phyloP scores from a whole-genome alignment of 495 filamentous ascomycete genomes.

The Lasiosphaeris hirsuta region DNA sequence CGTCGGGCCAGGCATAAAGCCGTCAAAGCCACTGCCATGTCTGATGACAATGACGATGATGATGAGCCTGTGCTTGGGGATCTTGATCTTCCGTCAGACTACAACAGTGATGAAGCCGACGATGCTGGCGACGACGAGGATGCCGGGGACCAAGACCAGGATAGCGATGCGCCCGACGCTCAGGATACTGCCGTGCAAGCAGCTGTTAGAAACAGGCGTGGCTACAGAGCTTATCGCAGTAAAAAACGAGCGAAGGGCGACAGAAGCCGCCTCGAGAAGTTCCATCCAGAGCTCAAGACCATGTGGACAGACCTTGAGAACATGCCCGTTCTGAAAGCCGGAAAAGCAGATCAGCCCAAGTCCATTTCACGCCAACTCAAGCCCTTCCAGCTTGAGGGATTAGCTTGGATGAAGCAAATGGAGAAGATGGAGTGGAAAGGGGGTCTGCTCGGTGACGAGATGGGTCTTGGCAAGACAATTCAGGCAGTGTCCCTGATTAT shows the following conservation, averaged over 20 bases:
- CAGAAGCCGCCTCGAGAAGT: conserved; percentile 53
- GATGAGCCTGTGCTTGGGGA: neutral
- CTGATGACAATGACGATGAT: neutral
- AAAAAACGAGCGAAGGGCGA: conserved; percentile 23
- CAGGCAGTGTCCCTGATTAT: conserved; percentile 96
- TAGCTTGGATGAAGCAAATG: conserved; percentile 90
- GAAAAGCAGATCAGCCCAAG: conserved; percentile 68
- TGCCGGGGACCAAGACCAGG: conserved; percentile 4
- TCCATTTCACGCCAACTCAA: conserved; percentile 80
- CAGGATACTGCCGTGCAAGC: conserved; percentile 8
- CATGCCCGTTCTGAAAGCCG: conserved; percentile 60
- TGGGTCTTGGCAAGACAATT: conserved; percentile 98
- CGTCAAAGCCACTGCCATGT: neutral
- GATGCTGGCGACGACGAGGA: conserved; percentile 10
- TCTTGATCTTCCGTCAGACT: neutral
- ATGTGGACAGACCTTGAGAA: conserved; percentile 80
- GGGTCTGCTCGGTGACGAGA: conserved; percentile 89
- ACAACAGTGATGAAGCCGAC: conserved; percentile 6
- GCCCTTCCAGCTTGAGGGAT: conserved; percentile 86
- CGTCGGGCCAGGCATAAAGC: too few relatives aligned
- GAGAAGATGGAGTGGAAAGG: conserved; percentile 82
- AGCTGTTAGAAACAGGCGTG: conserved; percentile 24
- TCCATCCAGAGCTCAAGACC: conserved; percentile 72
- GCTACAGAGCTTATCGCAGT: conserved; percentile 21
- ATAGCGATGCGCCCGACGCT: neutral